phyloP scores from a whole-genome alignment of 2,329 filamentous ascomycete species.

The Didymellaceae sp. region DNA sequence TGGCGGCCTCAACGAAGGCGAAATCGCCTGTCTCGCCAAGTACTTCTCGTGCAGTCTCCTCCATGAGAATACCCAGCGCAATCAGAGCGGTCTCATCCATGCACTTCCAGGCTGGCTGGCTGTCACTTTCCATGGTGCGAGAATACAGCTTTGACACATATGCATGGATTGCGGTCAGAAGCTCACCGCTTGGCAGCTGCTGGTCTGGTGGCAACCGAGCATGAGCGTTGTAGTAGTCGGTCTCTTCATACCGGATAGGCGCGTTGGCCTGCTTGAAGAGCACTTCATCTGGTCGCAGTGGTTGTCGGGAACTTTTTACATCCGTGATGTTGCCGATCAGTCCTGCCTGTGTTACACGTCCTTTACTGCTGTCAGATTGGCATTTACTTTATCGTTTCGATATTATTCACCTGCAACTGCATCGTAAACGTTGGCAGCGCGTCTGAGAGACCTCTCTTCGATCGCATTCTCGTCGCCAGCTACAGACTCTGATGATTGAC shows the following conservation, averaged over 20 bases:
- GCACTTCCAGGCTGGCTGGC: constrained; percentile 58
- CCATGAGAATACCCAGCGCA: constrained; percentile 75
- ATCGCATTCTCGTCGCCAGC: constrained; percentile 17
- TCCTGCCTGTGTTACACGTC: constrained; percentile 32
- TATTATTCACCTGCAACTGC: constrained; percentile 67
- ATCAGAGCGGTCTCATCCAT: constrained; percentile 82
- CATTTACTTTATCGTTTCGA: not conserved
- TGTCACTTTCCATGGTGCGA: constrained; percentile 23
- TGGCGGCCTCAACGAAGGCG: constrained; percentile 68
- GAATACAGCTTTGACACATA: constrained; percentile 73
- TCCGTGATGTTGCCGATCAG: constrained; percentile 55
- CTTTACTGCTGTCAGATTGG: constrained; percentile 18
- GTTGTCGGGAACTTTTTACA: constrained; percentile 40
- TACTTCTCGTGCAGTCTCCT: constrained; percentile 69
- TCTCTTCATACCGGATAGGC: constrained; percentile 71
- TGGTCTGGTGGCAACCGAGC: constrained; percentile 60
- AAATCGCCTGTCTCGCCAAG: constrained; percentile 72
- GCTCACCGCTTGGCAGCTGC: constrained; percentile 69
- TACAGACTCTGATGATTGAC: constrained; percentile 20
- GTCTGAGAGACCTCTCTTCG: constrained; percentile 30
- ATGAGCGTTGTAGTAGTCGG: constrained; percentile 73
- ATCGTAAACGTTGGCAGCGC: constrained; percentile 69
- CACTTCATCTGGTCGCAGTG: constrained; percentile 71
- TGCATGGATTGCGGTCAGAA: constrained; percentile 71
- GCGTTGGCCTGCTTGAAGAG: constrained; percentile 71